Conservation (phyloP, 2,329 filamentous ascomycete genomes). For the Sclerotinia trifoliorum region DNA sequence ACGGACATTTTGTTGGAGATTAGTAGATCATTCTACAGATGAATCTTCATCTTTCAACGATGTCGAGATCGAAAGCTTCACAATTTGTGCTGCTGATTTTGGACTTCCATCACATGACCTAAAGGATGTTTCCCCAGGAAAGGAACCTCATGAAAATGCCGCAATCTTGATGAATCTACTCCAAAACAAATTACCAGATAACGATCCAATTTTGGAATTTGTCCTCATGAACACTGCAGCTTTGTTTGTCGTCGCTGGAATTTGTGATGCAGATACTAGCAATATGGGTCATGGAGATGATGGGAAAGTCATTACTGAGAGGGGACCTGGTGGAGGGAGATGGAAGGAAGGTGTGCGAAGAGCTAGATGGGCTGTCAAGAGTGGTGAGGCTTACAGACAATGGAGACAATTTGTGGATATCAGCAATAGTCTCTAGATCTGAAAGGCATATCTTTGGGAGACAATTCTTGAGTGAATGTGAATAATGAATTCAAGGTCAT, state of each 20-base stretch:
- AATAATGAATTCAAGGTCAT: not conserved
- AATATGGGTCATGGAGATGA: constrained; percentile 78
- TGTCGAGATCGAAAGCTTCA: constrained; percentile 71
- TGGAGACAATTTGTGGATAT: constrained; percentile 82
- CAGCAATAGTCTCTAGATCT: constrained; percentile 44
- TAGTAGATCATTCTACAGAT: constrained; percentile 53
- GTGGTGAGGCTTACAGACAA: constrained; percentile 79
- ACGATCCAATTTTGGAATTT: constrained; percentile 88
- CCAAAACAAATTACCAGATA: constrained; percentile 65
- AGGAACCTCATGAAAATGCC: constrained; percentile 84
- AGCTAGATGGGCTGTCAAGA: constrained; percentile 84
- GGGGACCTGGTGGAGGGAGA: constrained; percentile 78
- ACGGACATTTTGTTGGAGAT: constrained; percentile 82
- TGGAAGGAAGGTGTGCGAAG: constrained; percentile 95
- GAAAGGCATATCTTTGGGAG: not conserved
- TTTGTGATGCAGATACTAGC: constrained; percentile 81
- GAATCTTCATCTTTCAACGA: constrained; percentile 41
- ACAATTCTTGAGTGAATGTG: not conserved
- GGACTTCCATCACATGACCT: constrained; percentile 75
- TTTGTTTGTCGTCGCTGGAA: constrained; percentile 78
- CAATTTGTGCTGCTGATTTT: constrained; percentile 79
- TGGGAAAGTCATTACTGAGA: constrained; percentile 74
- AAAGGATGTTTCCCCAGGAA: constrained; percentile 75
- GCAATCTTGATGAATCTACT: constrained; percentile 77
- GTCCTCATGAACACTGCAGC: constrained; percentile 92